phyloP scores from a whole-genome alignment of 148 eudicot genomes.

The Persicaria tinctoria region DNA sequence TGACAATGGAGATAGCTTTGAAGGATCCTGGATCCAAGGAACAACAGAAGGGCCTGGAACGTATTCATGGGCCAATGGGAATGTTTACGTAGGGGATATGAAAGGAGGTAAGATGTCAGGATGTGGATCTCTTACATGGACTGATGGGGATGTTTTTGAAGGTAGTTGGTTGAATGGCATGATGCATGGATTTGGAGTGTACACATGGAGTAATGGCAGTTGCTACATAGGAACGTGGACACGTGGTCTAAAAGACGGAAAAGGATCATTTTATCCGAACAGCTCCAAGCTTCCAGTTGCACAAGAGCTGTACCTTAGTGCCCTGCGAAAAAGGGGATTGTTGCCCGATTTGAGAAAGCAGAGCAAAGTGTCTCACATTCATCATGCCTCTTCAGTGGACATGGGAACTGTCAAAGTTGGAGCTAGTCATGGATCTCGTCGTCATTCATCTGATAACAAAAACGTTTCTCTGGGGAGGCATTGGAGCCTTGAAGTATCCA shows the following conservation, averaged over 20 bases:
- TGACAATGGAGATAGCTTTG: constrained; percentile 74
- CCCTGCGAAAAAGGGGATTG: constrained; percentile 79
- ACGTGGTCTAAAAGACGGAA: constrained; percentile 87
- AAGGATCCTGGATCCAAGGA: constrained; percentile 96
- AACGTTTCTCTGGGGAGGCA: constrained; percentile 72
- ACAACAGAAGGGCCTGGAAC: constrained; percentile 90
- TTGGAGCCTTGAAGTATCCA: constrained; percentile 90
- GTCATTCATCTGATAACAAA: constrained; percentile 33
- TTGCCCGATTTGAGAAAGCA: constrained; percentile 71
- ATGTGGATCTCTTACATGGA: constrained; percentile 89
- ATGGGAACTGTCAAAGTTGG: constrained; percentile 57
- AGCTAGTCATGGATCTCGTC: constrained; percentile 33
- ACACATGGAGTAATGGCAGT: constrained; percentile 86
- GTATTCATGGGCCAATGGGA: constrained; percentile 77
- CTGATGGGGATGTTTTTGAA: constrained; percentile 78
- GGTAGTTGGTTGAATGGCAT: constrained; percentile 81
- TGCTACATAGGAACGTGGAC: constrained; percentile 98
- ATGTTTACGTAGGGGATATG: constrained; percentile 82
- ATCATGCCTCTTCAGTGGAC: constrained; percentile 60
- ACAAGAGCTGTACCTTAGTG: constrained; percentile 65
- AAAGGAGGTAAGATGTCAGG: constrained; percentile 93
- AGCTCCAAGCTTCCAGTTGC: constrained; percentile 52
- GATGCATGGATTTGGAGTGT: constrained; percentile 94
- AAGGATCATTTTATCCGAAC: constrained; percentile 83
- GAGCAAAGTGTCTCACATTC: constrained; percentile 71